Evolutionary conservation across 768 basidiomycete genomes (phyloP).

Genomic region (Exidia glandulosa): DNA sequence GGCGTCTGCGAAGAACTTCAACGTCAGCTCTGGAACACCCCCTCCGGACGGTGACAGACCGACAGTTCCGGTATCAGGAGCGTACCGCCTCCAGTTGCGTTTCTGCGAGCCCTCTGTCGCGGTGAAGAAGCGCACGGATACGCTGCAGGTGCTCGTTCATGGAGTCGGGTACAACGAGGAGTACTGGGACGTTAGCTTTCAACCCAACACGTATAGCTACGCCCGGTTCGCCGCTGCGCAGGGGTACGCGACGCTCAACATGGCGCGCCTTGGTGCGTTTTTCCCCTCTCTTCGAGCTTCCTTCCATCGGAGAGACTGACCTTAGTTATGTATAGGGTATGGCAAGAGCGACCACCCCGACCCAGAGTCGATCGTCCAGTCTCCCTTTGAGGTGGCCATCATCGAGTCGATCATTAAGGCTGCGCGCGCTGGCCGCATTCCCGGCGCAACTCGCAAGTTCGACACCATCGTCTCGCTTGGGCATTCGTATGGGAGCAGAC

Average conservation of each 20-base stretch:
- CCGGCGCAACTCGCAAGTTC: not conserved
- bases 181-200: not conserved
- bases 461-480: not conserved
- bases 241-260: slow-evolving; percentile 10
- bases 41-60: not conserved
- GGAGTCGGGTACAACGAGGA: not conserved
- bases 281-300: not conserved
- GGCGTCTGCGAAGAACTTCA: not conserved
- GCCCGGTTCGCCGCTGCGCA: slow-evolving; percentile 9
- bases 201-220: slow-evolving; percentile 6
- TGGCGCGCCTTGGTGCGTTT: slow-evolving; percentile 11
- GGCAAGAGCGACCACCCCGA: not conserved
- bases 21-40: not conserved
- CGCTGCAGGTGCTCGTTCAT: not conserved
- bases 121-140: not conserved
- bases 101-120: not conserved
- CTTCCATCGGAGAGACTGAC: not conserved
- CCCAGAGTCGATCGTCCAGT: not conserved
- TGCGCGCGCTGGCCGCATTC: not conserved
- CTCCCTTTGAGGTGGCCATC: not conserved
- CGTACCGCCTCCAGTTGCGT: not conserved
- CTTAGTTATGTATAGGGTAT: not conserved
- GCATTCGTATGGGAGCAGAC: not conserved
- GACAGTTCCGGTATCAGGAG: not conserved
- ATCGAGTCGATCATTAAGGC: not conserved